A percentile compares a stretch with the other conserved stretches of the same genome.
Conservation (phyloP, 2,329 filamentous ascomycete species). For the Exutisphaerella laricina region DNA sequence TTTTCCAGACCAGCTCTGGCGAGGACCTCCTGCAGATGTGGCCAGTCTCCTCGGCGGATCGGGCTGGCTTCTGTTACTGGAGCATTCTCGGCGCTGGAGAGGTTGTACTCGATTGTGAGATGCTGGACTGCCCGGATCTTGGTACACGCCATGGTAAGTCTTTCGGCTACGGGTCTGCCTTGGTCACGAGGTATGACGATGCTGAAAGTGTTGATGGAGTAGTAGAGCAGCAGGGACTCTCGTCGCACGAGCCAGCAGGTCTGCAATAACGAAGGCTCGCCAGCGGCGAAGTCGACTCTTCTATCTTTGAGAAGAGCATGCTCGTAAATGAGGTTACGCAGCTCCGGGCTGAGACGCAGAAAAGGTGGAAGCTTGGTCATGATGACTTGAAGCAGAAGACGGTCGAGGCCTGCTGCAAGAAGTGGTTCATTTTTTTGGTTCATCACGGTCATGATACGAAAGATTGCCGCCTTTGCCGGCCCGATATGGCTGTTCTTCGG, state of each 20-base stretch:
- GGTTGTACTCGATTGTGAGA: slow-evolving; percentile 6
- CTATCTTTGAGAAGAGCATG: slow-evolving; percentile 4
- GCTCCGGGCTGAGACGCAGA: slow-evolving; percentile 11
- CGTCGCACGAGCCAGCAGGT: slow-evolving; percentile 18
- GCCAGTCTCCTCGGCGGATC: slow-evolving; percentile 6
- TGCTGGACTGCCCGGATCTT: slow-evolving; percentile 1
- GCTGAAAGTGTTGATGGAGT: slow-evolving; percentile 23
- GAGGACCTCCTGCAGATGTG: slow-evolving; percentile 4
- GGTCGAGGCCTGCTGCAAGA: too few relatives aligned
- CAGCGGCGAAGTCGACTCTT: background rate
- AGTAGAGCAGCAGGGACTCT: slow-evolving; percentile 19
- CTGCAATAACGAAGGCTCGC: slow-evolving; percentile 7
- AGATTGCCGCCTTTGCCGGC: background rate
- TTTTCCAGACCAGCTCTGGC: slow-evolving; percentile 4
- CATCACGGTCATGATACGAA: background rate
- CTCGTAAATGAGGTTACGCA: slow-evolving; percentile 16
- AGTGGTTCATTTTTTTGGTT: background rate
- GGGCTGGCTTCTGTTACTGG: background rate
- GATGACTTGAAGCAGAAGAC: background rate
- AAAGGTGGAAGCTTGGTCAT: slow-evolving; percentile 5
- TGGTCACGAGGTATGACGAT: slow-evolving; percentile 5
- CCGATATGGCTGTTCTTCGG: too few relatives aligned
- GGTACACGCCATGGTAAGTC: background rate
- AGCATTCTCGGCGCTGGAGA: slow-evolving; percentile 11
- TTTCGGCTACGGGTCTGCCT: background rate